Percentiles rank a stretch among this genome's conserved stretches.
Conservation (phyloP, 1,139 yeast genomes). For the Kodamaea arcana region DNA sequence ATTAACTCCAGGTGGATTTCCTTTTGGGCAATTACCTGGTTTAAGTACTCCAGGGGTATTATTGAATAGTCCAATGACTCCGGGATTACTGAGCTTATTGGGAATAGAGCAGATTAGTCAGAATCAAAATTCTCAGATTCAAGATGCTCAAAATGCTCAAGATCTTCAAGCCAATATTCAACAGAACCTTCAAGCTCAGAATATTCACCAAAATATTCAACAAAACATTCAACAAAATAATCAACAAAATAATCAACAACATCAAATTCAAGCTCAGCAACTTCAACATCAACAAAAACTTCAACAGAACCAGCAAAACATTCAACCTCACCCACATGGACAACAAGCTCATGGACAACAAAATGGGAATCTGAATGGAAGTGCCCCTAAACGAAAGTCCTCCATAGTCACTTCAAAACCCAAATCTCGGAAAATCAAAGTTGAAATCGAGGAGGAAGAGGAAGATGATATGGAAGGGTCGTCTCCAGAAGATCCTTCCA, state of each 20-base stretch:
- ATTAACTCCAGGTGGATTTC: constrained; percentile 47
- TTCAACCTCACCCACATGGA: neutral
- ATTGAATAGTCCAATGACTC: constrained; percentile 43
- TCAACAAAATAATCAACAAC: neutral
- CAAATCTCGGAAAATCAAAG: constrained; percentile 8
- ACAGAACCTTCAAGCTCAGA: neutral
- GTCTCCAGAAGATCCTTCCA: constrained; percentile 16
- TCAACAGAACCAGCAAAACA: neutral
- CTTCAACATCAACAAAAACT: neutral
- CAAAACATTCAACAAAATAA: neutral
- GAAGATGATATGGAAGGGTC: constrained; percentile 8
- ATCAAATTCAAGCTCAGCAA: neutral
- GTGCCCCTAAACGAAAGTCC: constrained; percentile 9
- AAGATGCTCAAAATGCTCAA: constrained; percentile 1
- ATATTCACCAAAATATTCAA: neutral
- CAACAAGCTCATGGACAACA: neutral
- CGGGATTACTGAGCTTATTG: constrained; percentile 26
- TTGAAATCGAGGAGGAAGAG: constrained; percentile 8
- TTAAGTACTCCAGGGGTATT: constrained; percentile 43
- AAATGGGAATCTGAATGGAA: neutral
- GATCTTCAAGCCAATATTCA: constrained; percentile 6
- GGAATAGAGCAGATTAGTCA: constrained; percentile 11
- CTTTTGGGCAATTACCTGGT: constrained; percentile 33
- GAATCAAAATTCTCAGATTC: neutral
- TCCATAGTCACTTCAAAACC: constrained; percentile 2